A percentile compares a stretch with the other conserved stretches of the same genome.
These are phyloP conservation scores for Apiotrichum brassicae DNA, from an alignment of 1,284 basidiomycete genomes.

Conservation along the genomic window DNA sequence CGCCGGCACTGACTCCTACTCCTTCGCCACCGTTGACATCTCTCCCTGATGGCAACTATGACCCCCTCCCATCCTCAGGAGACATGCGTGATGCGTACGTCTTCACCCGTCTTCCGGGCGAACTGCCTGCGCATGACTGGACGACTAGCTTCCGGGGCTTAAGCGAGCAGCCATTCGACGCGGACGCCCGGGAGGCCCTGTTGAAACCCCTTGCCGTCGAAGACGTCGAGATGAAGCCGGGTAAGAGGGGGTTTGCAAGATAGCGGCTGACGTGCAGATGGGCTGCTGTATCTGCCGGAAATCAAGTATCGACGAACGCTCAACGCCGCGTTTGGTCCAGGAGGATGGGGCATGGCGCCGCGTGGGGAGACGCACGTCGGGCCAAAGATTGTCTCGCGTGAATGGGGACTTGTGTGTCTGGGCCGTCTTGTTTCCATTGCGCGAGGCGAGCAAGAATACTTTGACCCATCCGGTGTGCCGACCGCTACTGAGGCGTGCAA, in stretches of 20 bases:
- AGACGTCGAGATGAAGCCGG: conserved; percentile 19
- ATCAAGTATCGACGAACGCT: conserved; percentile 95
- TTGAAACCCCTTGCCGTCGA: conserved; percentile 64
- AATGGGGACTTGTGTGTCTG: conserved; percentile 90
- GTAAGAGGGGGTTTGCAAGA: not conserved
- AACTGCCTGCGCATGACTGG: conserved; percentile 58
- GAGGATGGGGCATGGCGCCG: conserved; percentile 94
- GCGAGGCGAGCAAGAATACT: conserved; percentile 95
- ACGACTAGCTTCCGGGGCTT: conserved; percentile 79
- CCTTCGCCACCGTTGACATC: conserved; percentile 17
- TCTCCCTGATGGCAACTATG: conserved; percentile 19
- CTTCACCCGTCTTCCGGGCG: conserved; percentile 2
- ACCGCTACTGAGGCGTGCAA: conserved; percentile 95
- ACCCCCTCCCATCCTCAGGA: conserved; percentile 9
- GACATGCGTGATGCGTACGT: conserved; percentile 8
- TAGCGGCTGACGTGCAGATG: conserved; percentile 55
- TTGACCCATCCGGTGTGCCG: conserved; percentile 81
- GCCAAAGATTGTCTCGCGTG: conserved; percentile 79
- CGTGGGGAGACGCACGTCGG: conserved; percentile 87
- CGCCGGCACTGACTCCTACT: conserved; percentile 1
- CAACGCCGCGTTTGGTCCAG: conserved; percentile 92
- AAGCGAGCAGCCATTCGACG: conserved; percentile 68
- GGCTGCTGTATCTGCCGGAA: conserved; percentile 90
- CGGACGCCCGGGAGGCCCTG: conserved; percentile 66
- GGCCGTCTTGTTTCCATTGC: conserved; percentile 86